phyloP scores from a whole-genome alignment of 352 stramenopile genomes.

The Phytophthora pini region DNA sequence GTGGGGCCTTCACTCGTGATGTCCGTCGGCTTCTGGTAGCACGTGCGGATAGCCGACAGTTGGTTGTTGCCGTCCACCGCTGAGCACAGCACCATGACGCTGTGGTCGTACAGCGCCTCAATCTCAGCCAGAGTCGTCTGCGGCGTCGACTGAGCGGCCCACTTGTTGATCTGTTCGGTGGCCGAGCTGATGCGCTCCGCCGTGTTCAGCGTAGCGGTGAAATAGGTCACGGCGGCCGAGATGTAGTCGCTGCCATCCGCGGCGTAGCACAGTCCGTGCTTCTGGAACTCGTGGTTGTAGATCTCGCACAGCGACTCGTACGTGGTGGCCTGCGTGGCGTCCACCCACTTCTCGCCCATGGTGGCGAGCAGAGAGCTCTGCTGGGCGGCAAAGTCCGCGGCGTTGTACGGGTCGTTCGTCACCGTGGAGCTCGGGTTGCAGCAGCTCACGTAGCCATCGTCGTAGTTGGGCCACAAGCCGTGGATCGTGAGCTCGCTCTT shows the following conservation, averaged over 20 bases:
- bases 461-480: constrained; percentile 81
- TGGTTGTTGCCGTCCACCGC: constrained; percentile 58
- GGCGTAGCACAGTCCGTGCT: constrained; percentile 82
- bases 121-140: constrained; percentile 53
- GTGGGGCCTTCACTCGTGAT: constrained; percentile 49
- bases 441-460: constrained; percentile 75
- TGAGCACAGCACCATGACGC: constrained; percentile 76
- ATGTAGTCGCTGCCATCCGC: constrained; percentile 60
- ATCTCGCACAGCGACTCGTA: constrained; percentile 80
- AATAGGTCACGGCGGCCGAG: constrained; percentile 68
- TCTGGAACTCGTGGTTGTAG: constrained; percentile 89
- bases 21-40: constrained; percentile 54
- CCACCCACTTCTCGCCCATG: constrained; percentile 76
- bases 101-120: constrained; percentile 61
- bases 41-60: constrained; percentile 74
- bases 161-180: constrained; percentile 67
- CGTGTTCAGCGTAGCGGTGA: constrained; percentile 63
- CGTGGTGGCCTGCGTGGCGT: constrained; percentile 59
- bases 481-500: constrained; percentile 77
- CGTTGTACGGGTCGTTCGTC: constrained; percentile 68
- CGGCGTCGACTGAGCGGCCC: constrained; percentile 39
- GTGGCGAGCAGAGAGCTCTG: constrained; percentile 54
- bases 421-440: constrained; percentile 71
- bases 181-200: constrained; percentile 45
- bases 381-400: constrained; percentile 20